Evolutionary conservation across 805 yeast species (phyloP).

Genomic region (Yarrowia sp.): DNA sequence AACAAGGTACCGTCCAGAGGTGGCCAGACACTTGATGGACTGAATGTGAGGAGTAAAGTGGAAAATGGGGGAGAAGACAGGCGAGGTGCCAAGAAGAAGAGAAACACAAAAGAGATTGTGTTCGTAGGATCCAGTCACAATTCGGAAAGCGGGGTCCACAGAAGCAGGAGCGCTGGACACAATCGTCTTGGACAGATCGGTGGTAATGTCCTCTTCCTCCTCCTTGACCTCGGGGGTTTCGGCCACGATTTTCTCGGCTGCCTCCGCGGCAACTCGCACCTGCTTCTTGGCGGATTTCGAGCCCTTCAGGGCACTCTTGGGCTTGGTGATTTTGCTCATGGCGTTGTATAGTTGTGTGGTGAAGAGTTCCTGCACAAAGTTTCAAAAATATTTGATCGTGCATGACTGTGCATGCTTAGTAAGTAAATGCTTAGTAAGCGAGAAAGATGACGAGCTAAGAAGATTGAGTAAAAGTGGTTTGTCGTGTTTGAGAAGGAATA

Average conservation of each 20-base stretch:
- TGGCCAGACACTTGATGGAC: constrained; percentile 83
- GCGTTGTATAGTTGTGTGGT: neutral
- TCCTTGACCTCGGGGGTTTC: neutral
- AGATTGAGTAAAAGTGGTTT: too few species aligned
- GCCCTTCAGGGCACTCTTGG: constrained; percentile 32
- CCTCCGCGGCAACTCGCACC: constrained; percentile 14
- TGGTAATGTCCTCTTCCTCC: neutral
- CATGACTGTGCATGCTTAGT: constrained; percentile 5
- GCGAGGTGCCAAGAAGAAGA: constrained; percentile 55
- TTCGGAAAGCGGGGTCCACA: constrained; percentile 56
- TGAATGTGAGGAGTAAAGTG: constrained; percentile 95
- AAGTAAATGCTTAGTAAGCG: constrained; percentile 1
- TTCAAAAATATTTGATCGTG: constrained; percentile 28
- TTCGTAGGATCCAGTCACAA: constrained; percentile 94
- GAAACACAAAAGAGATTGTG: constrained; percentile 89
- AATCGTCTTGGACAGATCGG: neutral
- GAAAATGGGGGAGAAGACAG: constrained; percentile 86
- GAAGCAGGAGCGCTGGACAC: neutral
- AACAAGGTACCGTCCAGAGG: constrained; percentile 82
- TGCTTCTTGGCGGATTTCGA: constrained; percentile 26
- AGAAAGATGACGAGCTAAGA: too few species aligned
- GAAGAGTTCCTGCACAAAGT: neutral
- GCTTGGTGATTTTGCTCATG: constrained; percentile 34
- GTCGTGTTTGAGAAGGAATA: too few species aligned
- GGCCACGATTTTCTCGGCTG: constrained; percentile 5